A percentile compares a stretch with the other conserved stretches of the same genome.
These are phyloP conservation scores for Cylindrodendrum hubeiense DNA, from an alignment of 2,329 filamentous ascomycete genomes.

Conservation along the genomic window DNA sequence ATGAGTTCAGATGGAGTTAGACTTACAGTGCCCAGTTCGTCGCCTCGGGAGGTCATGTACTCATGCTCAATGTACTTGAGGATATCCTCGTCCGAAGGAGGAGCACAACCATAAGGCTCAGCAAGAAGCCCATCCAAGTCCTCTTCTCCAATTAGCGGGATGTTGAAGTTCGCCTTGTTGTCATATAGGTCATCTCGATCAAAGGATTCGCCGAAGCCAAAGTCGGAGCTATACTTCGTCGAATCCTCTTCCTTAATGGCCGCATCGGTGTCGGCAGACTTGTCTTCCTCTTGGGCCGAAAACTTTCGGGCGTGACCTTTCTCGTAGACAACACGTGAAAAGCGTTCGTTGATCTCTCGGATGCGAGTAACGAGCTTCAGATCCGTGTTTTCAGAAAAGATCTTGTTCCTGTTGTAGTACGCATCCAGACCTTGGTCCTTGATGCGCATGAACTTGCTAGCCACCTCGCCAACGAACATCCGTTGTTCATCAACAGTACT, in stretches of 20 bases:
- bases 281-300: background rate
- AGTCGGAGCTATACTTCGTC: background rate
- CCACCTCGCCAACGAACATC: conserved; percentile 50
- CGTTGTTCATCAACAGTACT: conserved; percentile 48
- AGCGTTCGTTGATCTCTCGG: conserved; percentile 52
- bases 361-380: conserved; percentile 55
- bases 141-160: conserved; percentile 26
- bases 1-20: background rate
- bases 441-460: conserved; percentile 45
- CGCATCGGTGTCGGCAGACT: background rate
- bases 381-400: conserved; percentile 42
- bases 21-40: conserved; percentile 65
- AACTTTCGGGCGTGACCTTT: conserved; percentile 37
- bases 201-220: background rate
- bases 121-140: conserved; percentile 45
- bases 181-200: conserved; percentile 34
- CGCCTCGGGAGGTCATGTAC: conserved; percentile 57
- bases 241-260: background rate
- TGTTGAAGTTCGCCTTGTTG: background rate
- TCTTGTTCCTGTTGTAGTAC: conserved; percentile 47
- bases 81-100: conserved; percentile 48
- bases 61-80: conserved; percentile 51
- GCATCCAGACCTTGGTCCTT: conserved; percentile 50
- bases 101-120: conserved; percentile 33
- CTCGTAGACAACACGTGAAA: conserved; percentile 44